Conservation (phyloP, 257 asterid genomes). For the Forsythia suspensa region DNA sequence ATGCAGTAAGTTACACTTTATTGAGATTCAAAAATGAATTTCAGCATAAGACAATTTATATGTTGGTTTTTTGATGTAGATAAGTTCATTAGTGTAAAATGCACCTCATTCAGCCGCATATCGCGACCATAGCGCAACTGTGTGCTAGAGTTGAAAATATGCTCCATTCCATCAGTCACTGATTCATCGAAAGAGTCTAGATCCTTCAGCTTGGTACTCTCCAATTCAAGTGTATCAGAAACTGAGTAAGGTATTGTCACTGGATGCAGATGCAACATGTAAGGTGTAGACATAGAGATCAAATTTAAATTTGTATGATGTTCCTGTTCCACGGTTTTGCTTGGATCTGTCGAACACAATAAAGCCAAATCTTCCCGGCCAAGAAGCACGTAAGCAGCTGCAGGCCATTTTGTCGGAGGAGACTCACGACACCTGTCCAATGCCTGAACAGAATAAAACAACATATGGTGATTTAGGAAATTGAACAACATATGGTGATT, state of each 20-base stretch:
- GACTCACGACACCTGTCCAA: constrained; percentile 92
- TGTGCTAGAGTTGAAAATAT: constrained; percentile 83
- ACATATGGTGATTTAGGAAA: constrained; percentile 8
- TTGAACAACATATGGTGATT: constrained; percentile 10
- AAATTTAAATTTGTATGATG: constrained; percentile 54
- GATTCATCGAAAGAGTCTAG: constrained; percentile 73
- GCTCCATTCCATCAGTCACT: constrained; percentile 89
- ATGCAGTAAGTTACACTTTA: constrained; percentile 13
- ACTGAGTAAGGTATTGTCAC: constrained; percentile 86
- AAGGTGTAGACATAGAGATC: constrained; percentile 78
- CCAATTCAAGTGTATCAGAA: constrained; percentile 75
- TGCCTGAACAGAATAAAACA: constrained; percentile 51
- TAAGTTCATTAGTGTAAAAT: constrained; percentile 17
- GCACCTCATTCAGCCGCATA: constrained; percentile 95
- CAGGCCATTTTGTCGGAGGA: constrained; percentile 95
- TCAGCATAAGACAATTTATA: neutral
- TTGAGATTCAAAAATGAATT: constrained; percentile 8
- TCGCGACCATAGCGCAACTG: constrained; percentile 93
- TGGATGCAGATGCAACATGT: constrained; percentile 83
- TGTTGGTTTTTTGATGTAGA: neutral
- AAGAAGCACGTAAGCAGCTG: constrained; percentile 90
- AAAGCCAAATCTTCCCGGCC: constrained; percentile 97
- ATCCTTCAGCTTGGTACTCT: constrained; percentile 65
- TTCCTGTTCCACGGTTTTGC: constrained; percentile 56
- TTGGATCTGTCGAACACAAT: constrained; percentile 55